These are phyloP conservation scores for Chlorella sp. DNA, from an alignment of 139 green algal species.

Conservation along the genomic window DNA sequence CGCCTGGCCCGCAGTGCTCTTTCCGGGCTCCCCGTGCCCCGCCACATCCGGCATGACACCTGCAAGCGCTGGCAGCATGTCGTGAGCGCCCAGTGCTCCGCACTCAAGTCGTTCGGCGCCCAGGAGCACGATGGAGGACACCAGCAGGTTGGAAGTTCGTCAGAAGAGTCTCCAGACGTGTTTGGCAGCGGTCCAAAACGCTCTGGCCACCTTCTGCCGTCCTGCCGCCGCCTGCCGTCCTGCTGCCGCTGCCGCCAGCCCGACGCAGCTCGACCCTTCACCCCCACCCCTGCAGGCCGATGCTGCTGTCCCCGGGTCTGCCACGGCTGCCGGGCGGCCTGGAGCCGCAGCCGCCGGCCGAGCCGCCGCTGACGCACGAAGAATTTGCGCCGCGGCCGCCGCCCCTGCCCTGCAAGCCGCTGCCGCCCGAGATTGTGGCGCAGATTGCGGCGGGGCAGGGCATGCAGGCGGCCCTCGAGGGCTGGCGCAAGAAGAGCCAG, in stretches of 20 bases:
- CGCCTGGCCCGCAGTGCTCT: too few relatives aligned
- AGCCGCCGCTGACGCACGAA: not conserved
- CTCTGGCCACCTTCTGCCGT: too few relatives aligned
- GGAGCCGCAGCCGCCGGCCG: not conserved
- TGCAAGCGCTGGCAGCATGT: too few relatives aligned
- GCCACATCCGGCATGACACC: too few relatives aligned
- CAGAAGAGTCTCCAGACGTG: too few relatives aligned
- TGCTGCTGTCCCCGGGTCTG: constrained; percentile 14
- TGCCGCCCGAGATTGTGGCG: not conserved
- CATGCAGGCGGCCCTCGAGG: not conserved
- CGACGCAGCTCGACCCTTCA: not conserved
- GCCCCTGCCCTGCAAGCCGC: not conserved
- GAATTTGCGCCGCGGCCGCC: constrained; percentile 4
- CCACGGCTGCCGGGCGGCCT: not conserved
- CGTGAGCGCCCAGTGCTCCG: too few relatives aligned
- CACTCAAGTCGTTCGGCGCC: too few relatives aligned
- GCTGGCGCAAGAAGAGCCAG: constrained; percentile 3
- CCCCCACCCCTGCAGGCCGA: not conserved
- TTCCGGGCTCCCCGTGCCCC: too few relatives aligned
- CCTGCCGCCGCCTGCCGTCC: not conserved
- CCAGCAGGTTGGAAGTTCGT: too few relatives aligned
- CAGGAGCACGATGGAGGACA: too few relatives aligned
- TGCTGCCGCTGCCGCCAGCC: not conserved
- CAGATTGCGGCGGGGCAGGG: not conserved
- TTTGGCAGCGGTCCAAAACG: too few relatives aligned